Evolutionary conservation across 2,329 filamentous ascomycete genomes (phyloP).

Genomic region (Stemphylium vesicarium): DNA sequence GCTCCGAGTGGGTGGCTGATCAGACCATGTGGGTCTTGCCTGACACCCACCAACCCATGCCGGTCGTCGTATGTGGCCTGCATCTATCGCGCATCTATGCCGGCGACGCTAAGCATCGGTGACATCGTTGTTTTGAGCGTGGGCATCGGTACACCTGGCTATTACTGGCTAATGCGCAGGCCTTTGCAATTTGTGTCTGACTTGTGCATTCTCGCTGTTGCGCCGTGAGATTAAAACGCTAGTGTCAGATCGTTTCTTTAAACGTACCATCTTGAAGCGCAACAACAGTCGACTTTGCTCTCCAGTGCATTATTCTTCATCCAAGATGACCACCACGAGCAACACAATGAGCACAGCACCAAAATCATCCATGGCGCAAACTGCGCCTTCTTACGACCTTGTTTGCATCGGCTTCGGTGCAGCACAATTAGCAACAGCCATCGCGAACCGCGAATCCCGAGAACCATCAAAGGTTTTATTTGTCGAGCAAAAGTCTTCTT

Average conservation of each 20-base stretch:
- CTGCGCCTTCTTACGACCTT: slow-evolving; percentile 35
- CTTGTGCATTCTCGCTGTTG: slow-evolving; percentile 5
- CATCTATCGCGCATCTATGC: slow-evolving; percentile 5
- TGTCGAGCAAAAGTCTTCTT: slow-evolving; percentile 41
- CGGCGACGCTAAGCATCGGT: slow-evolving; percentile 25
- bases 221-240: slow-evolving; percentile 9
- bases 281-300: not conserved
- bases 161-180: slow-evolving; percentile 21
- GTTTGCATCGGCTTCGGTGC: slow-evolving; percentile 48
- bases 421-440: slow-evolving; percentile 44
- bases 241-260: slow-evolving; percentile 10
- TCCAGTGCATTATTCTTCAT: not conserved
- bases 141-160: slow-evolving; percentile 11
- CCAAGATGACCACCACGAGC: slow-evolving; percentile 29
- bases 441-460: slow-evolving; percentile 42
- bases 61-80: slow-evolving; percentile 22
- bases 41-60: slow-evolving; percentile 20
- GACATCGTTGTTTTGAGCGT: slow-evolving; percentile 23
- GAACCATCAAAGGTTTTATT: slow-evolving; percentile 38
- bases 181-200: slow-evolving; percentile 15
- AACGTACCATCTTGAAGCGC: not conserved
- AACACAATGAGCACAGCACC: slow-evolving; percentile 18
- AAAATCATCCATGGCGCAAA: slow-evolving; percentile 19
- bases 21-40: slow-evolving; percentile 34
- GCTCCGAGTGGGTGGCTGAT: slow-evolving; percentile 27